Conservation (phyloP, 78 protist species). For the Dictyostelium firmibasis region DNA sequence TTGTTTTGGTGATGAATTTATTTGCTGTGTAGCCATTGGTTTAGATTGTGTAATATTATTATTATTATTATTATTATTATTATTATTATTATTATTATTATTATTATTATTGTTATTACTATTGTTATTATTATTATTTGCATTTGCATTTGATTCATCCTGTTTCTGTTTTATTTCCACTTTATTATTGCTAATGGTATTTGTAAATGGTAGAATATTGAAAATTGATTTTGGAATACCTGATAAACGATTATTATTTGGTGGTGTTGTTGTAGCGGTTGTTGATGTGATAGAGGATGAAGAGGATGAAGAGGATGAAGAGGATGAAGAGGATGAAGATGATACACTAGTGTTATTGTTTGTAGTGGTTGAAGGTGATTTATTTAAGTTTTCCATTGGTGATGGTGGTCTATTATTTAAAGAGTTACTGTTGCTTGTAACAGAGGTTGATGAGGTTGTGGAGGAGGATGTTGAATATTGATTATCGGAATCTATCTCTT, state of each 20-base stretch:
- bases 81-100: background rate
- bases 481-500: background rate
- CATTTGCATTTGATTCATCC: background rate
- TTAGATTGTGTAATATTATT: background rate
- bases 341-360: background rate
- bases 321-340: background rate
- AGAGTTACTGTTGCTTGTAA: background rate
- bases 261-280: background rate
- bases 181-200: background rate
- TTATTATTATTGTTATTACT: background rate
- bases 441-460: background rate
- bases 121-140: background rate
- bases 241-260: conserved; percentile 4
- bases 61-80: background rate
- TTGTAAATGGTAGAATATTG: conserved; percentile 4
- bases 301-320: background rate
- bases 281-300: background rate
- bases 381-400: background rate
- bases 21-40: background rate
- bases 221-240: background rate
- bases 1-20: conserved; percentile 4
- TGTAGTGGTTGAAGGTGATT: too few relatives aligned
- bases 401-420: background rate
- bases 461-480: conserved; percentile 10
- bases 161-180: background rate